Conservation (phyloP, 225 moss, liverwort and hornwort species). For the Antitrichia curtipendula region DNA sequence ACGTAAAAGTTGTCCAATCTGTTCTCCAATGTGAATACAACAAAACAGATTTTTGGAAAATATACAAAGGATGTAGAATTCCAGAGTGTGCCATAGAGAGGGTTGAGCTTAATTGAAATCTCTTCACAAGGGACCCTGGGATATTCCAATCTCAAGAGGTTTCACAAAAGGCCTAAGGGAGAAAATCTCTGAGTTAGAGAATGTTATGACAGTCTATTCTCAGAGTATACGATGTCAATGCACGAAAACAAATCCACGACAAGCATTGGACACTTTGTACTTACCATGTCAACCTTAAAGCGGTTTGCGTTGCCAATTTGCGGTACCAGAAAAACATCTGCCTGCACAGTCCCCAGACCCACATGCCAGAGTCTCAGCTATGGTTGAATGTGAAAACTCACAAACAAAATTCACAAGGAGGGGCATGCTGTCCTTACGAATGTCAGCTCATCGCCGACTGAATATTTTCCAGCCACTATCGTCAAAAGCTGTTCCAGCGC, state of each 20-base stretch:
- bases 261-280: background rate
- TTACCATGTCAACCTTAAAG: constrained; percentile 52
- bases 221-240: background rate
- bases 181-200: background rate
- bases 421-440: constrained; percentile 32
- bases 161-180: background rate
- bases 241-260: background rate
- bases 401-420: background rate
- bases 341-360: constrained; percentile 23
- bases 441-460: constrained; percentile 75
- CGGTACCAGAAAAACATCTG: constrained; percentile 53
- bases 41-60: background rate
- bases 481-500: constrained; percentile 45
- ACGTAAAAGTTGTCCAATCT: background rate
- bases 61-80: background rate
- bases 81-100: background rate
- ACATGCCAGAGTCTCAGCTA: background rate
- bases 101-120: background rate
- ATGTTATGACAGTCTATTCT: background rate
- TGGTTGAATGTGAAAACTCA: background rate
- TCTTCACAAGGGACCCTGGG: background rate
- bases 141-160: background rate
- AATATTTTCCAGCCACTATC: constrained; percentile 50
- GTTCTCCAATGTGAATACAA: background rate
- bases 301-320: constrained; percentile 48